These are phyloP conservation scores for Globisporangium carolinianum DNA, from an alignment of 352 stramenopile species.

Conservation along the genomic window DNA sequence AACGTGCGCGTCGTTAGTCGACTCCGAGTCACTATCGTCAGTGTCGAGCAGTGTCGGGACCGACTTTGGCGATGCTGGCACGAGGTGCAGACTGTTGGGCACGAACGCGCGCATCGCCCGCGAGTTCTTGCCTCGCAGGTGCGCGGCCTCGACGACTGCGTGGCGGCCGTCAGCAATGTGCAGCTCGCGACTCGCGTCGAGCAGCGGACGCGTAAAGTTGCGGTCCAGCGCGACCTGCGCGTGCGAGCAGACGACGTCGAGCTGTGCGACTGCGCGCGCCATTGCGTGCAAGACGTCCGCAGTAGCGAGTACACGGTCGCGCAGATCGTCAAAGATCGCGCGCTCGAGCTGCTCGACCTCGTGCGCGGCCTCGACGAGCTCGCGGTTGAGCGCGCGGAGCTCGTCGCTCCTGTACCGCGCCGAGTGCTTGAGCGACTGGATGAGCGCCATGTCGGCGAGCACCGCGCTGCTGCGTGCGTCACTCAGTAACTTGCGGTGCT, in stretches of 20 bases:
- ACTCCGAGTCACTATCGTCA: not conserved
- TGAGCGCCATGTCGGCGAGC: slow-evolving; percentile 34
- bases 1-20: not conserved
- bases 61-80: not conserved
- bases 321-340: slow-evolving; percentile 46
- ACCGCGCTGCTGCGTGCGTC: slow-evolving; percentile 12
- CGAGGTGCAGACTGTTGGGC: slow-evolving; percentile 66
- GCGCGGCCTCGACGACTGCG: slow-evolving; percentile 56
- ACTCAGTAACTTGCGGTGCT: slow-evolving; percentile 38
- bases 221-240: slow-evolving; percentile 58
- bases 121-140: slow-evolving; percentile 47
- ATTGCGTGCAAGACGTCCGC: slow-evolving; percentile 30
- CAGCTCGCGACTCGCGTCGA: slow-evolving; percentile 47
- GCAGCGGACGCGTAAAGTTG: slow-evolving; percentile 48
- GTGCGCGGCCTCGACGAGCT: slow-evolving; percentile 43
- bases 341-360: slow-evolving; percentile 48
- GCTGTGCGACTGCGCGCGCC: slow-evolving; percentile 39
- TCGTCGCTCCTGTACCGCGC: slow-evolving; percentile 63
- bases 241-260: slow-evolving; percentile 63
- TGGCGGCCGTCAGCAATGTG: slow-evolving; percentile 66
- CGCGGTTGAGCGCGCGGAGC: slow-evolving; percentile 49
- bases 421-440: slow-evolving; percentile 66
- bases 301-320: slow-evolving; percentile 24
- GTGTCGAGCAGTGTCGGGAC: not conserved
- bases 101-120: slow-evolving; percentile 49